Evolutionary conservation across 179 eudicot species (phyloP), one percentile per base, ranked within the genome.

Genomic region (Actinidia arguta): DNA sequence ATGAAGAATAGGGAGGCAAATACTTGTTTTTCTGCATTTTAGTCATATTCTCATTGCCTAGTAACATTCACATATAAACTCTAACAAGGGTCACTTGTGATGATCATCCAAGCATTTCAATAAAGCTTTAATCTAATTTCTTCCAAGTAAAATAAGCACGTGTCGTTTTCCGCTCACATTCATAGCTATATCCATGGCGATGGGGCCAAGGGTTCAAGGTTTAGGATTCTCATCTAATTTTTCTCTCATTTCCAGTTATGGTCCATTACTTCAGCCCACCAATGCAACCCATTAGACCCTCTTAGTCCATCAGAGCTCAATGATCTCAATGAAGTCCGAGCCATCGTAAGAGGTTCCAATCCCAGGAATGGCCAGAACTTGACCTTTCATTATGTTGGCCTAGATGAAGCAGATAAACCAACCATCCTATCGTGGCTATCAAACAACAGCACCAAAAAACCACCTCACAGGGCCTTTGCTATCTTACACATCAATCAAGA

Each of bases 371-470:
- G 51, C 51, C 73, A 67, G 63, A 88, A 73, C 13, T 78, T 88
- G 4, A 81, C 80, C 79, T 82, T 87, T 78, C 91, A 90, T 46
- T 86, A 85, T 50, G 85, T 90, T 5, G 93, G 87, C 80, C 58
- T 88, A 48, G 83, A 82, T 44, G 93, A 88, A 71, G 85, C 91
- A 51, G 83, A 80, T 8, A 90, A 88, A 70, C 55, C 81, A 81
- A 73, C 25, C 12, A 12, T 82, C n/a, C 76, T 58, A 1, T 74
- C 80, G 27, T 78, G 83, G 86, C 72, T 50, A 27, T 46, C 88
- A 10, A 6, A 24, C 81, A 39, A 22, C 16, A n/a, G 5, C 24
- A 5, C 52, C 14, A 7, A 64, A 62, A 61, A n/a, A 64, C 88
- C 80, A 18, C 44, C 67, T 61, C 85, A 89, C 22, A 78, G 48